Base-by-base conservation (phyloP, 2,329 filamentous ascomycete genomes). In the Sclerotinia borealis region DNA sequence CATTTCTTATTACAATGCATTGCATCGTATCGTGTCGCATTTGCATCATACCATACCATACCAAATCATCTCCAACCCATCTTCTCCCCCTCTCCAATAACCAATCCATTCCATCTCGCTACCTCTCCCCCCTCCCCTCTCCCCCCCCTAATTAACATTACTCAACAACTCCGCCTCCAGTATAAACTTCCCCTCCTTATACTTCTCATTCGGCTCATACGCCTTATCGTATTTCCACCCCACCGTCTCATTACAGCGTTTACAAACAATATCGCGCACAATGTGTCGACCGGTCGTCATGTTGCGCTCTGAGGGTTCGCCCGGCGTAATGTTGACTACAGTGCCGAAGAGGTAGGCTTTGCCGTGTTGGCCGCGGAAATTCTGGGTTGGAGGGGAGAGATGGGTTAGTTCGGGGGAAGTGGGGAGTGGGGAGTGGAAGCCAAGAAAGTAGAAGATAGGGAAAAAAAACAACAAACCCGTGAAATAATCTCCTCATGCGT, bases 221-320 rank as follows among this genome's bases (percentile, higher is more conserved):
- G 95, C 95, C 79, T 96, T 96, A 78, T 99, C 95, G 76, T 99
- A 99, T 77, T 96, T 98, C 95, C 95, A 99, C 41, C 95, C 95
- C 60, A 99, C 95, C 36, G 89, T 90, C 76, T 93, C 90, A 75
- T 89, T 90, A 83, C 95, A 99, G 77, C 96, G 91, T 64, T 89
- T 85, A 80, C 95, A 99, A 64, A 82, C 82, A 72, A 99, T 97
- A 76, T 99, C 95, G 64, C 95, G 88, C 54, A 99, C 95, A 63
- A 98, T 83, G 77, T 99, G 95, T 61, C 91, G 86, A 60, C 95
- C 95, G 0, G 95, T 99, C 17, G 95, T 99, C 95, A 99, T 99
- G 79, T 90, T 96, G 69, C 95, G 91, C 79, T 99, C 95, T 75
- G 85, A 88, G n/a, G 93, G 85, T 66, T 96, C 90, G 70, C 89